Conservation (phyloP, 1,139 yeast species). For the Debaryomyces sp. region DNA sequence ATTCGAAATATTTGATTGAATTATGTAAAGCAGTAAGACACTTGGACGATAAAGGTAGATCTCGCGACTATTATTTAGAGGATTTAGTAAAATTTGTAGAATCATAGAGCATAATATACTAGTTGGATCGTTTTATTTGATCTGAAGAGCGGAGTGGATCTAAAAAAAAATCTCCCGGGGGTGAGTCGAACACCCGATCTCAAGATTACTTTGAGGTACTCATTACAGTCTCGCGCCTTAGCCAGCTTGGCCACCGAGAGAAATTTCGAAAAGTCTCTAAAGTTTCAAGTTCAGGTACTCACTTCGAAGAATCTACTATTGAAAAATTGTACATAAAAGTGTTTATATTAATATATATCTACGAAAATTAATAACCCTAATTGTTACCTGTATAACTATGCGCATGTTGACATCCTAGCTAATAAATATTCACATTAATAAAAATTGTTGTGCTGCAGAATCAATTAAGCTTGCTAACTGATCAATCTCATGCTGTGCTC, state of each 20-base stretch:
- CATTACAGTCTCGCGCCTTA: slow-evolving; percentile 77
- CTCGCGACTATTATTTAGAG: slow-evolving; percentile 41
- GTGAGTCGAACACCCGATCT: slow-evolving; percentile 87
- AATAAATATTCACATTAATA: slow-evolving; percentile 1
- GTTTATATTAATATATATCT: background rate
- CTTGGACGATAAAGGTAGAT: slow-evolving; percentile 38
- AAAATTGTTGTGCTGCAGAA: slow-evolving; percentile 21
- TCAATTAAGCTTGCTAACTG: slow-evolving; percentile 42
- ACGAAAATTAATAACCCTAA: background rate
- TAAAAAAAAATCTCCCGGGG: slow-evolving; percentile 87
- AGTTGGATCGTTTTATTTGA: no score
- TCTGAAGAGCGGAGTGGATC: no score
- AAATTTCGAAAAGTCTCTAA: background rate
- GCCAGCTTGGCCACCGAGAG: slow-evolving; percentile 82
- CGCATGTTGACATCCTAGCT: background rate
- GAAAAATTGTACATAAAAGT: background rate
- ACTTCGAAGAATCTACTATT: no score
- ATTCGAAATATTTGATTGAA: slow-evolving; percentile 65
- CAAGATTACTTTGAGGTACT: slow-evolving; percentile 58
- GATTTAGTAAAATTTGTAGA: slow-evolving; percentile 24
- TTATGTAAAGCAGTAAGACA: slow-evolving; percentile 56
- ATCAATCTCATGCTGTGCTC: slow-evolving; percentile 60
- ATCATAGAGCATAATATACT: no score
- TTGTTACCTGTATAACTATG: background rate
- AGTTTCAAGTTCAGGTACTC: background rate